Base-by-base conservation (phyloP, 768 basidiomycete species). In the Boletus sensibilis region DNA sequence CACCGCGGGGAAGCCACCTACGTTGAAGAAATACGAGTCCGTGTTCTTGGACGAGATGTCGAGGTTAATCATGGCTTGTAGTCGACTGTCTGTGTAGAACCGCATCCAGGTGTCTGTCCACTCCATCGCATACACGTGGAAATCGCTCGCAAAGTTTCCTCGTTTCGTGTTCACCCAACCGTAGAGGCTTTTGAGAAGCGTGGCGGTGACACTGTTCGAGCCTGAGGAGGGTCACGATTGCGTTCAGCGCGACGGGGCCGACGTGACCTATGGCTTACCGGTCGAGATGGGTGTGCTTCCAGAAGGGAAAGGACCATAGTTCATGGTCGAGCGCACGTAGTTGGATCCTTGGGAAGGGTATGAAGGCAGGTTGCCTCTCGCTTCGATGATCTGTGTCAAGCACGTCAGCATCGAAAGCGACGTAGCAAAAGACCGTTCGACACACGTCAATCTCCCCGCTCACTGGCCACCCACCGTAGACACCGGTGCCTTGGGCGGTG, bases 381-480 rank as follows among this genome's bases (percentile, higher is more conserved):
- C 84, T 75, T 73, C 83, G 80, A 76, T 76, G 57, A 83, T 76
- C 79, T 83, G 64, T 11, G 18, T 31, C n/a, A 14, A 33, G n/a
- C 25, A 13, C 10, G 35, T 57, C 2, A 60, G 23, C 33, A 12
- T 20, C 29, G 4, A 34, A 7, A 11, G 14, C 2, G 31, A 41
- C 2, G 21, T 8, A 13, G 12, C 39, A 14, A 34, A 34, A 41
- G 16, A 39, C 33, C 8, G 18, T 10, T 20, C 21, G 21, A 76
- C 82, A 42, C 60, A 84, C 81, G 57, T 86, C 82, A 41, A 86
- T 84, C 65, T 85, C 79, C 37, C 84, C 84, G 45, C 77, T 76
- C 29, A 74, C 67, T 1, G 85, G 85, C 81, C 82, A 85, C 8
- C 55, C 44, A 10, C 69, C 69, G 9, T 70, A 70, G 0, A 72